Evolutionary conservation across 306 rosid species (phyloP), one percentile per base, ranked within the genome.

Genomic region (Purshia tridentata): DNA sequence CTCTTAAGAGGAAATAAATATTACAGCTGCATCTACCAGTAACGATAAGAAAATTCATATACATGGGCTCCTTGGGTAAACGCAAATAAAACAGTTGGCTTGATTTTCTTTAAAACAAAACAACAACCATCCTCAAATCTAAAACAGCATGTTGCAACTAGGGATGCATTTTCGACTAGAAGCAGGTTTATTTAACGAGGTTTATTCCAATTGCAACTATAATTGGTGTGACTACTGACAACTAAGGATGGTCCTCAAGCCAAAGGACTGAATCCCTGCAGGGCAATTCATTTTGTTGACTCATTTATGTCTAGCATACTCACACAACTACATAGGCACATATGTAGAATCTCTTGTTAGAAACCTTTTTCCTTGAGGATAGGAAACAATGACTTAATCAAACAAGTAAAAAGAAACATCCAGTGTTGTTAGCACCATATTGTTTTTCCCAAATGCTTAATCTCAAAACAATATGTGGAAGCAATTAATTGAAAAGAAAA

Each of bases 21-120:
- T 51, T 51, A 19, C 61, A 37, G 73, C 60, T 7, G 18, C 49
- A 68, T 68, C 73, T n/a, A 69, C 46, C 72, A 41, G 51, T 6
- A 51, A 9, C 37, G 11, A 41, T 19, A 5, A 39, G 23, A 18
- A 8, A 5, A 3, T 37, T 5, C 60, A 69, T 51, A 69, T 51
- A 16, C 4, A 10, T 39, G 39, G 2, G 10, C 73, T 51, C 37
- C 37, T 16, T 18, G 0, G 7, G 39, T 49, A 50, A 48, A 16
- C 12, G 12, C 4, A 52, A 69, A 52, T 9, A 12, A 59, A 29
- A 35, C n/a, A 23, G 29, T 22, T 39, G 40, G 5, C 35, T 40
- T 18, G 37, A 39, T 3, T 52, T 67, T 15, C 3, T 40, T 16
- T 4, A 35, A 16, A 64, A 64, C 1, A 9, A 39, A 63, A 13